phyloP scores from a whole-genome alignment of 192 early-diverging fungal species.

The Podochytrium sp. region DNA sequence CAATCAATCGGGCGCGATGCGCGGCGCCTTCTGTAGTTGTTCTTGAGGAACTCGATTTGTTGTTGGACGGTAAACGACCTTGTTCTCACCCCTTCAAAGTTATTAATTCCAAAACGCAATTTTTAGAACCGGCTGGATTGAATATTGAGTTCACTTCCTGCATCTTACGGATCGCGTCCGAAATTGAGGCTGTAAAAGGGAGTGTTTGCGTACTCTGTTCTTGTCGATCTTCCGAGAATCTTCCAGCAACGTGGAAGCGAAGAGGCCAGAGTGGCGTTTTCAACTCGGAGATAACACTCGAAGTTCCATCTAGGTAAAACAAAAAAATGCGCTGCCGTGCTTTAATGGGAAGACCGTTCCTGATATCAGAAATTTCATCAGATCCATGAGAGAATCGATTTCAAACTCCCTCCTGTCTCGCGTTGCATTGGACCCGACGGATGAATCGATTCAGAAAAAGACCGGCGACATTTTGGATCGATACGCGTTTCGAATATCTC shows the following conservation, averaged over 20 bases:
- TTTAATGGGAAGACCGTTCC: no score
- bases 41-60: background rate
- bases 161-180: background rate
- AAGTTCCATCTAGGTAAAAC: background rate
- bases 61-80: background rate
- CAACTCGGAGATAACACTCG: background rate
- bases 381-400: no score
- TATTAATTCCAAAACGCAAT: background rate
- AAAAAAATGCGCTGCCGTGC: no score
- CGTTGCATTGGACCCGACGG: background rate
- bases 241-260: background rate
- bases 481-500: conserved; percentile 7
- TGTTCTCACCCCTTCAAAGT: no score
- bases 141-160: background rate
- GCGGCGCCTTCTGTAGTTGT: conserved; percentile 13
- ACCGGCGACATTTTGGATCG: background rate
- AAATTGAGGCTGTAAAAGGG: background rate
- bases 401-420: no score
- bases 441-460: background rate
- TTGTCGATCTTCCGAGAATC: background rate
- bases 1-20: conserved; percentile 6
- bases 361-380: no score
- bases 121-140: background rate
- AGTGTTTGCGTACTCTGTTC: background rate
- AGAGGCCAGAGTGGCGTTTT: background rate